Base-by-base conservation (phyloP, 2,329 filamentous ascomycete genomes). In the Aspergillus fumigatiaffinis region DNA sequence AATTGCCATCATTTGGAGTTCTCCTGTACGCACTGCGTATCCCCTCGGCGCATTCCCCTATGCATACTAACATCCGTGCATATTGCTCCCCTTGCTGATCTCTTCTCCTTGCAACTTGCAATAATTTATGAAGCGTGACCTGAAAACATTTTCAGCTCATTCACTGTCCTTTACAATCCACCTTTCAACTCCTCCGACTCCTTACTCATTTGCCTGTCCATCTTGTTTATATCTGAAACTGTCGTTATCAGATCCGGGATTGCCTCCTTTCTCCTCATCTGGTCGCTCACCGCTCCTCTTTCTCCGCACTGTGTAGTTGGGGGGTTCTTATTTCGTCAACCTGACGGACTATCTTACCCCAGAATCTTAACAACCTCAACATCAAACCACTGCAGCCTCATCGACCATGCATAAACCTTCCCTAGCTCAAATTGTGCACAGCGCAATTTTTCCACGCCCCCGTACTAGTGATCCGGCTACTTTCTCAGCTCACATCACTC, bases 401-500 rank as follows among this genome's bases (percentile, higher is more conserved):
- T 49, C 41, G 51, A 75, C 63, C 63, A 87, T 87, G 84, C 82
- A 83, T 69, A 83, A 84, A 72, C 82, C 84, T 50, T 80, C 81
- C 54, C 77, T 87, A 63, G 77, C 82, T 55, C 79, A 84, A 55
- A 75, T 84, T 56, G 82, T 87, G 68, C 84, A 86, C 75, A 78
- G 78, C 65, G 75, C 79, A 60, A 80, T 84, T 50, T 87, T 82
- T 68, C 85, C 84, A 10, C 78, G 76, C 47, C 83, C 83, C 26
- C 78, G 79, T 35, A 72, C 81, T 26, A 80, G 76, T 57, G 84
- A 87, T 62, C 85, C 85, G 1, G 75, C 78, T 10, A 82, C 80
- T 52, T 87, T 87, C 71, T 77, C 80, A 21, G 79, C 79, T 20
- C 83, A 87, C 66, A 80, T 87, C 59, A 80, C 80, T 59, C 80